Base-by-base conservation (phyloP, 139 green algal species). In the Chlorella sp. region DNA sequence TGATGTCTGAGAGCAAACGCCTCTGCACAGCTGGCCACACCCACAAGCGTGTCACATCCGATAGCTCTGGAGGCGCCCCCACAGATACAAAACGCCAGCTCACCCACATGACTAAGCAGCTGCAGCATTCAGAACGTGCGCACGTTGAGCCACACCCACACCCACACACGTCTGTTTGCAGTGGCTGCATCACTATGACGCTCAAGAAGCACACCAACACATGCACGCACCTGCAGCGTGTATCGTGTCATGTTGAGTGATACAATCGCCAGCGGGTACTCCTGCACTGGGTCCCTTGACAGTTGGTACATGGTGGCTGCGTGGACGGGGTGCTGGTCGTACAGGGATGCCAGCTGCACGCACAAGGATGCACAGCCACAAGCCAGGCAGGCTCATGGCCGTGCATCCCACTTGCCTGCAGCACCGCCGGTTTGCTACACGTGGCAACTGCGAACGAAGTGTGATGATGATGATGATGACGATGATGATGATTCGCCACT, bases 211-310 rank as follows among this genome's bases (percentile, higher is more conserved):
- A 6, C 5, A 31, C 10, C 60, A 66, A 20, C 14, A 55, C 3
- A 69, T 23, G 35, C 31, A 6, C 72, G 1, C 72, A 83, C 79
- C 72, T 75, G 62, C 36, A 92, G 69, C n/a, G 73, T 73, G 81
- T 80, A 89, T 49, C 74, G 74, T n/a, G 84, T 91, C 42, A 91
- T 69, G 71, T 91, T 93, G 33, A 93, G 67, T 0, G 74, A 81
- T 23, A 91, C 82, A 2, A 85, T 62, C 2, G 83, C 82, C 33
- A 93, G 75, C 0, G 88, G 88, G 72, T 91, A 93, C 76, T 90
- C 83, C 5, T 91, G 82, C 5, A 72, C 62, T 22, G 68, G 35
- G 67, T 77, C 70, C 2, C 61, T 71, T 14, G 80, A 82, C 35
- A 93, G 79, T n/a, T 59, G 33, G 63, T 78, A 80, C 26, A 87